These are phyloP conservation scores for Diatrype stigma DNA, from an alignment of 2,329 filamentous ascomycete species.

Conservation along the genomic window DNA sequence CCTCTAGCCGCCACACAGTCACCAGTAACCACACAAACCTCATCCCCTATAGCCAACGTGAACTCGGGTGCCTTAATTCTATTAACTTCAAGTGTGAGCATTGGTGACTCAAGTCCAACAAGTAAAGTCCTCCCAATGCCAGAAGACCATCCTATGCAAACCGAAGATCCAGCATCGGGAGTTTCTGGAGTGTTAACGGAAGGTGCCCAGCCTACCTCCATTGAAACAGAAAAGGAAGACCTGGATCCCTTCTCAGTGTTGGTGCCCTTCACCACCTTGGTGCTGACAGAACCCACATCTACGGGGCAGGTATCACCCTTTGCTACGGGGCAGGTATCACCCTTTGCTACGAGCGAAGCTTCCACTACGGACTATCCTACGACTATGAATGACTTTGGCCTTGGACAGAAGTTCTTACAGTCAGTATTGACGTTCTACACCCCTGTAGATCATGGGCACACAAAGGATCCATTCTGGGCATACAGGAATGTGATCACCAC, in stretches of 20 bases:
- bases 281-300: background rate
- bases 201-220: background rate
- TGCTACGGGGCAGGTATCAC: background rate
- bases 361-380: background rate
- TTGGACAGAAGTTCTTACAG: background rate
- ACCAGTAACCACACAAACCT: too few species aligned
- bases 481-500: slow-evolving; percentile 1
- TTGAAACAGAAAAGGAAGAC: background rate
- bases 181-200: too few species aligned
- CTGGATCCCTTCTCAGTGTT: background rate
- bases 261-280: background rate
- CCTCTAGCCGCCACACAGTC: too few species aligned
- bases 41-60: too few species aligned
- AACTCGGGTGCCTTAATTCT: too few species aligned
- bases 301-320: background rate
- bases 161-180: too few species aligned
- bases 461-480: slow-evolving; percentile 10
- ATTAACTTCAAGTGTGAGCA: too few species aligned
- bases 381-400: background rate
- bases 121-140: too few species aligned
- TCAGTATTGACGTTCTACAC: slow-evolving; percentile 5
- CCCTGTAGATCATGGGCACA: slow-evolving; percentile 1
- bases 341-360: background rate
- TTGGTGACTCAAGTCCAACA: too few species aligned
- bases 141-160: too few species aligned